Conservation (phyloP, 2,329 filamentous ascomycete species). For the Beauveria sp. region DNA sequence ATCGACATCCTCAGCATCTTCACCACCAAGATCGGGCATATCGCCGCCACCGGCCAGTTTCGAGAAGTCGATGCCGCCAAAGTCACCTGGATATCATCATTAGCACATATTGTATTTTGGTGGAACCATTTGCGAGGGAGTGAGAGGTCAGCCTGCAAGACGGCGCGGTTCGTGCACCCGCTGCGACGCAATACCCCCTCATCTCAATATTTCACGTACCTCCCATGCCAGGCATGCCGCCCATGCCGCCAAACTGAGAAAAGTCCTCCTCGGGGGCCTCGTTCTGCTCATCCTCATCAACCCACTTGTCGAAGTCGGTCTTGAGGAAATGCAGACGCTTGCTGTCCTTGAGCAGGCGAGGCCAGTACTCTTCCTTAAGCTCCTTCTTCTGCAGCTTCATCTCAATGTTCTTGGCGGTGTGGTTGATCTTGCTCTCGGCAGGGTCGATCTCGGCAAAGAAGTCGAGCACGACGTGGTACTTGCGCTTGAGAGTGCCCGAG, state of each 20-base stretch:
- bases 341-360: slow-evolving; percentile 80
- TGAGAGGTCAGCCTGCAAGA: background rate
- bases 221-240: slow-evolving; percentile 55
- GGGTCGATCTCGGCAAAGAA: slow-evolving; percentile 89
- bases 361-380: slow-evolving; percentile 90
- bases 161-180: slow-evolving; percentile 14
- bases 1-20: slow-evolving; percentile 40
- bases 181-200: background rate
- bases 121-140: background rate
- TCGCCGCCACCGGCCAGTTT: slow-evolving; percentile 60
- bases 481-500: slow-evolving; percentile 76
- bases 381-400: slow-evolving; percentile 96
- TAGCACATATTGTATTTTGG: background rate
- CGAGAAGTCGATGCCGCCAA: slow-evolving; percentile 79
- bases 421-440: slow-evolving; percentile 74
- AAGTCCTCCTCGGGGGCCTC: slow-evolving; percentile 77
- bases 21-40: slow-evolving; percentile 34
- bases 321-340: slow-evolving; percentile 93
- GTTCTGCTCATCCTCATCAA: slow-evolving; percentile 97
- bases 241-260: slow-evolving; percentile 59
- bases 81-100: slow-evolving; percentile 41
- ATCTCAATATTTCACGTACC: slow-evolving; percentile 24
- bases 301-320: slow-evolving; percentile 99
- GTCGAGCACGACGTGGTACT: slow-evolving; percentile 78
- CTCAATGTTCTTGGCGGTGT: slow-evolving; percentile 82